Percentiles rank a stretch among this genome's conserved stretches.
Conservation (phyloP, 495 filamentous ascomycete genomes). For the Xylaria acuta region DNA sequence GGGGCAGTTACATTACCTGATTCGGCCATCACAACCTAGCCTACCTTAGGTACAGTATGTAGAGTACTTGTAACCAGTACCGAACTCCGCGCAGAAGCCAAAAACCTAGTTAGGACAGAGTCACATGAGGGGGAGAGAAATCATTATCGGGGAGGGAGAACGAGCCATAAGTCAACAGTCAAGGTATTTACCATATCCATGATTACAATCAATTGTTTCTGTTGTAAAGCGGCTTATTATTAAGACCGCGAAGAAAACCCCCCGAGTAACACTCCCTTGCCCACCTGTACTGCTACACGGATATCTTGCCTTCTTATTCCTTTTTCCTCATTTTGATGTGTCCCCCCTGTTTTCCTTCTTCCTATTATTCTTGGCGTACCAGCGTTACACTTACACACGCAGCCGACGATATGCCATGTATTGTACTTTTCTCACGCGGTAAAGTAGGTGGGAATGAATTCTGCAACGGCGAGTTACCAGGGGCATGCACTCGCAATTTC, state of each 20-base stretch:
- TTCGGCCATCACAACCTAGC: background rate
- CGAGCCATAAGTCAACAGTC: background rate
- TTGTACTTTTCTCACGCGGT: background rate
- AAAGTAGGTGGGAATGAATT: background rate
- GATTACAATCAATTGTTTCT: background rate
- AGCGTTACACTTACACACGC: background rate
- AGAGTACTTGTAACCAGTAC: background rate
- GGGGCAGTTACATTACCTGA: background rate
- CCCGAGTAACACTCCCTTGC: background rate
- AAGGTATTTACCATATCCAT: background rate
- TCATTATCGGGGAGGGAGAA: background rate
- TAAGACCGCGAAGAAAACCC: background rate
- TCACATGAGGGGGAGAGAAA: background rate
- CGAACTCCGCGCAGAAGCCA: background rate
- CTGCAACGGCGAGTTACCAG: background rate
- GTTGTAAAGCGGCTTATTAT: background rate
- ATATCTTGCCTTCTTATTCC: too few species aligned
- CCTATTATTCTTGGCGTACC: background rate
- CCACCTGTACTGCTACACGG: background rate
- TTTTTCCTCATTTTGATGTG: background rate
- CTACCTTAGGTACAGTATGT: background rate
- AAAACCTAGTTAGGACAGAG: background rate
- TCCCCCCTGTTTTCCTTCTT: background rate
- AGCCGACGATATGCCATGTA: background rate
- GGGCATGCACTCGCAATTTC: background rate